Evolutionary conservation across 2,329 filamentous ascomycete species (phyloP).

Genomic region (Colletotrichum trifolii): DNA sequence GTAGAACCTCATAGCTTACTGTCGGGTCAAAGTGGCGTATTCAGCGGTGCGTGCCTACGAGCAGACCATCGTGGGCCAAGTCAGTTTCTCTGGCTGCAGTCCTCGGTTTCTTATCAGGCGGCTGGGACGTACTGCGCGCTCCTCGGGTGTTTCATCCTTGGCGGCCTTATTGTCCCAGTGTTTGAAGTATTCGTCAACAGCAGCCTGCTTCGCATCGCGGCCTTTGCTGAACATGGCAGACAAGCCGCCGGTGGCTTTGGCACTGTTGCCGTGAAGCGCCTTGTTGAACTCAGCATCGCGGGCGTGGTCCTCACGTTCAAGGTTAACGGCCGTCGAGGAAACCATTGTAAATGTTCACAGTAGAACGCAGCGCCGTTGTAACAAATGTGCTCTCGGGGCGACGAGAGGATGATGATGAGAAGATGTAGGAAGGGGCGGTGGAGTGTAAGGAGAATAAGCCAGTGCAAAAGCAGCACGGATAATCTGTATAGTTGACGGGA

Average conservation of each 20-base stretch:
- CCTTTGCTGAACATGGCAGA: constrained; percentile 86
- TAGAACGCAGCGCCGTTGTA: constrained; percentile 13
- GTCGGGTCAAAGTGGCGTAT: constrained; percentile 88
- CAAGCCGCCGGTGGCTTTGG: constrained; percentile 77
- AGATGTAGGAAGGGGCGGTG: background rate
- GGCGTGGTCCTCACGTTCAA: constrained; percentile 84
- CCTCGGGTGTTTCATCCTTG: constrained; percentile 77
- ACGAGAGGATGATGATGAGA: background rate
- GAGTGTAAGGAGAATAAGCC: no score
- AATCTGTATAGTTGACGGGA: no score
- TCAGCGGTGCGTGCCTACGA: constrained; percentile 77
- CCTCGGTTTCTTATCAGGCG: constrained; percentile 4
- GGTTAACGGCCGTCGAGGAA: constrained; percentile 53
- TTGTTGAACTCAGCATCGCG: constrained; percentile 94
- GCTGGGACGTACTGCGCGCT: constrained; percentile 70
- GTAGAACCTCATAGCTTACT: constrained; percentile 66
- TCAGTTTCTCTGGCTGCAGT: background rate
- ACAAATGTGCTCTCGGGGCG: no score
- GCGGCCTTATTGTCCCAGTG: constrained; percentile 86
- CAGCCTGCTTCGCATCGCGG: constrained; percentile 74
- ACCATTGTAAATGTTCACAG: constrained; percentile 54
- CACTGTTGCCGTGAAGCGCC: constrained; percentile 81
- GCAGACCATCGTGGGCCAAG: constrained; percentile 14
- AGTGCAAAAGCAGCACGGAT: no score
- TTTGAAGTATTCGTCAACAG: constrained; percentile 89